These are phyloP conservation scores for Boechera divaricarpa DNA, from an alignment of 345 rosid species.

Conservation along the genomic window DNA sequence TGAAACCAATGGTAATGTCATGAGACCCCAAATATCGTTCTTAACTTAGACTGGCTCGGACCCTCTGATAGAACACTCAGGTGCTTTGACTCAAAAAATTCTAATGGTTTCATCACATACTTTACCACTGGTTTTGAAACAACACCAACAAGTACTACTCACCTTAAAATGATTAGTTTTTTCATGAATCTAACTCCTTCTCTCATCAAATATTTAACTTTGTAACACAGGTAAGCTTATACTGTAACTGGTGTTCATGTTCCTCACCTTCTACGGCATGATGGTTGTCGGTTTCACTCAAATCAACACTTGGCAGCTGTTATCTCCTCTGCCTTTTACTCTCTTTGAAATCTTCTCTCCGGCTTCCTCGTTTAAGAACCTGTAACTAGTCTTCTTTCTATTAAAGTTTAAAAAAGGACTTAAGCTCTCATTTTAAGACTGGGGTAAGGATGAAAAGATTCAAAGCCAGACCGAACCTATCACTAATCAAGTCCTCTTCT, in stretches of 20 bases:
- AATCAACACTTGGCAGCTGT: not conserved
- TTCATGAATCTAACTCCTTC: not conserved
- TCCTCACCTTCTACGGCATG: not conserved
- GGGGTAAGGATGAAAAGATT: constrained; percentile 12
- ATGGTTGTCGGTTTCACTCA: not conserved
- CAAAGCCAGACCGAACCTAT: constrained; percentile 48
- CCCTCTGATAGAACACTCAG: not conserved
- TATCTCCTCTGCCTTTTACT: constrained; percentile 14
- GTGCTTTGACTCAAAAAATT: not conserved
- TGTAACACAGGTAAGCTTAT: not conserved
- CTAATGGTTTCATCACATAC: not conserved
- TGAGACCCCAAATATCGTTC: not conserved
- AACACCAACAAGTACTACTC: not conserved
- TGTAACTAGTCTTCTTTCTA: constrained; percentile 2
- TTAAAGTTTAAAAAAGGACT: not conserved
- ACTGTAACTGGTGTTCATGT: not conserved
- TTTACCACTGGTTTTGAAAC: not conserved
- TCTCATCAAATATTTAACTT: not conserved
- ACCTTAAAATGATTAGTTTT: not conserved
- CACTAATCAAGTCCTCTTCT: constrained; percentile 61
- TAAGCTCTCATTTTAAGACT: constrained; percentile 11
- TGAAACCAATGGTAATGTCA: constrained; percentile 10
- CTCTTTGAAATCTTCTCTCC: not conserved
- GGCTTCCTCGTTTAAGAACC: not conserved
- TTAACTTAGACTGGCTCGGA: not conserved